phyloP scores from a whole-genome alignment of 768 basidiomycete species.

The Leccinum rimulosum region DNA sequence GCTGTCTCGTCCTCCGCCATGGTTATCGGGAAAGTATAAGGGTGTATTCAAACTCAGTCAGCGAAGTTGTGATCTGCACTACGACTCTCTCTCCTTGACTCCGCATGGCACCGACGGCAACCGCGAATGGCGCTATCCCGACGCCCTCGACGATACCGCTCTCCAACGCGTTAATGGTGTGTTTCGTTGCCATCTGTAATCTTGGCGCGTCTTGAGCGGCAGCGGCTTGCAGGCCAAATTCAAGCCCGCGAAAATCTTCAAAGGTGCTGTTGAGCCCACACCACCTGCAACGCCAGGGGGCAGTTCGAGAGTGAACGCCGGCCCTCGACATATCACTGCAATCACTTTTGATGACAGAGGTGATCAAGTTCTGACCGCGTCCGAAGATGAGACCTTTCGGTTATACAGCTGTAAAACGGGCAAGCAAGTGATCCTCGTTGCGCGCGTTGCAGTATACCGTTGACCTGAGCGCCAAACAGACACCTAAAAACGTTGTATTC shows the following conservation, averaged over 20 bases:
- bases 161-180: conserved; percentile 53
- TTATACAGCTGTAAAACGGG: conserved; percentile 87
- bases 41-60: conserved; percentile 57
- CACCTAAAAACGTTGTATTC: conserved; percentile 77
- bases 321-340: conserved; percentile 77
- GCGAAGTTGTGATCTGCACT: conserved; percentile 1
- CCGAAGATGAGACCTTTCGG: conserved; percentile 90
- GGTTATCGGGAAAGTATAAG: conserved; percentile 23
- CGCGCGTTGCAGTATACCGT: conserved; percentile 17
- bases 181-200: background rate
- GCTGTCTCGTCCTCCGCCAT: conserved; percentile 85
- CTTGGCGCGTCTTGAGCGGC: background rate
- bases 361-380: conserved; percentile 80
- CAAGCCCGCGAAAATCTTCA: conserved; percentile 90
- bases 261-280: conserved; percentile 64
- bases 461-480: conserved; percentile 43
- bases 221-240: conserved; percentile 55
- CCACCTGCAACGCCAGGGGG: conserved; percentile 47
- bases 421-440: conserved; percentile 67
- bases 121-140: conserved; percentile 30
- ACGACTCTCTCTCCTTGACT: conserved; percentile 1
- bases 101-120: conserved; percentile 41
- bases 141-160: conserved; percentile 40
- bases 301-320: conserved; percentile 34
- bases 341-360: conserved; percentile 91